phyloP scores from a whole-genome alignment of 345 rosid genomes.

The Excoecaria cochinchinensis region DNA sequence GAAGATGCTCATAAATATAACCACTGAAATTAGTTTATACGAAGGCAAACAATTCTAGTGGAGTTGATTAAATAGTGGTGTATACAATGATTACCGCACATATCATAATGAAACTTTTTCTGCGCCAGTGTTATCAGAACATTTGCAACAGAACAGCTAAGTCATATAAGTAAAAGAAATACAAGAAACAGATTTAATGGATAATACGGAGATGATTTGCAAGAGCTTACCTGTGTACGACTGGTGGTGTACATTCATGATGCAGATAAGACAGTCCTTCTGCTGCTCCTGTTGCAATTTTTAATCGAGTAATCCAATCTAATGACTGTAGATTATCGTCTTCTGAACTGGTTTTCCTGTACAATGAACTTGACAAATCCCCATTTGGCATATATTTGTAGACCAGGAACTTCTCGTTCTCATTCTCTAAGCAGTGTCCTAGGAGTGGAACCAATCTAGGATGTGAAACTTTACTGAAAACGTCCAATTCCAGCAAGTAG shows the following conservation, averaged over 20 bases:
- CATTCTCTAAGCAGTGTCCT: constrained; percentile 85
- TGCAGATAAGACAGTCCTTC: constrained; percentile 83
- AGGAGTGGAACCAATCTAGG: constrained; percentile 77
- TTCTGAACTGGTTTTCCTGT: constrained; percentile 53
- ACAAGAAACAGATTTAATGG: background rate
- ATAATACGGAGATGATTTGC: background rate
- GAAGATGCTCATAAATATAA: background rate
- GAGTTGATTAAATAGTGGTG: background rate
- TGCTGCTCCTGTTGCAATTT: constrained; percentile 93
- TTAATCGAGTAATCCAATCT: constrained; percentile 98
- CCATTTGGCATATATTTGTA: constrained; percentile 89
- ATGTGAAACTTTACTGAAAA: constrained; percentile 73
- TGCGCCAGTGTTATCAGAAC: background rate
- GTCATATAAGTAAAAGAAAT: background rate
- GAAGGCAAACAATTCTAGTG: background rate
- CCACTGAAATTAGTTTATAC: background rate
- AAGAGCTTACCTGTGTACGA: constrained; percentile 74
- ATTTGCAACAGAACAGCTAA: background rate
- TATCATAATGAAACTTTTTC: background rate
- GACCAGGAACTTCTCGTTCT: constrained; percentile 72
- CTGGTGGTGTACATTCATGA: constrained; percentile 85
- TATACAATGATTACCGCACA: background rate
- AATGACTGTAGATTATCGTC: constrained; percentile 77
- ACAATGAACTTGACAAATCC: constrained; percentile 77
- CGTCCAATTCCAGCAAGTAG: constrained; percentile 68